These are phyloP conservation scores for Pseudogymnoascus sp. DNA, from an alignment of 2,329 filamentous ascomycete species.

Conservation along the genomic window DNA sequence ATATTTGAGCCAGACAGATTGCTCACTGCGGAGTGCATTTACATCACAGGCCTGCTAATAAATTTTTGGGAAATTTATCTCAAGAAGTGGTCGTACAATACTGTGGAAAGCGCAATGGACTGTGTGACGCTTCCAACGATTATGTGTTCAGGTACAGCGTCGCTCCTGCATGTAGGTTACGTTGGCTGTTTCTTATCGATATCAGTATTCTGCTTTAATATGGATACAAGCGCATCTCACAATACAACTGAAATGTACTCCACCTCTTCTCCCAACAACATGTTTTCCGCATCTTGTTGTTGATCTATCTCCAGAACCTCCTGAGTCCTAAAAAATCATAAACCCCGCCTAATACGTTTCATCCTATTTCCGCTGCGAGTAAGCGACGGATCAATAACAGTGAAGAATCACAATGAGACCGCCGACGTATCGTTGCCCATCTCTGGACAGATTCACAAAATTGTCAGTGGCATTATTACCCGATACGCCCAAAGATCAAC, in stretches of 20 bases:
- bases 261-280: neutral
- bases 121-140: no score
- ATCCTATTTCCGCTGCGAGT: neutral
- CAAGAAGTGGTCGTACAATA: neutral
- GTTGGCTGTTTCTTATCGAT: neutral
- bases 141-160: neutral
- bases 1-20: neutral
- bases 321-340: neutral
- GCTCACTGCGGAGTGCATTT: neutral
- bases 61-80: neutral
- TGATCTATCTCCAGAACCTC: neutral
- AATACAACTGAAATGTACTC: neutral
- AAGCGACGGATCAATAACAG: neutral
- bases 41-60: neutral
- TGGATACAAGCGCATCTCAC: neutral
- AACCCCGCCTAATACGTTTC: neutral
- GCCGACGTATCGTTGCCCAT: neutral
- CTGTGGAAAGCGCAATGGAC: neutral
- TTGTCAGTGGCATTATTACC: neutral
- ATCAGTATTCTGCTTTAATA: neutral
- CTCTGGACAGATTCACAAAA: neutral
- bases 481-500: neutral
- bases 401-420: neutral
- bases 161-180: constrained; percentile 2
- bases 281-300: neutral